These are phyloP conservation scores for Musa balbisiana DNA, from an alignment of 202 grass and related monocot genomes.

Conservation along the genomic window DNA sequence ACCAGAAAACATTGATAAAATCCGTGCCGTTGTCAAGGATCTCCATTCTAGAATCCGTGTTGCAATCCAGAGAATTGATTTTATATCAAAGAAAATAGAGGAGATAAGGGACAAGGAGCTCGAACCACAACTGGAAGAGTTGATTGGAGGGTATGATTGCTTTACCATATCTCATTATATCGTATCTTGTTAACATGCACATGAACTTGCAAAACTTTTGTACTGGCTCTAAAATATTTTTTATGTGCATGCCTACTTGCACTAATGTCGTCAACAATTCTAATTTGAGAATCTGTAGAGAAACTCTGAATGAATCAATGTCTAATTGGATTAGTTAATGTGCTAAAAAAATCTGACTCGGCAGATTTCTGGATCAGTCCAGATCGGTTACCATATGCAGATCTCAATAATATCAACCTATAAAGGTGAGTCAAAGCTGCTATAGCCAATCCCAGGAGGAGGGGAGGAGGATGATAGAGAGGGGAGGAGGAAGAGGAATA, in stretches of 20 bases:
- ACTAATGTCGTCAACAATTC: background rate
- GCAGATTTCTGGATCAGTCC: too few species aligned
- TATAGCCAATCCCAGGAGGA: too few species aligned
- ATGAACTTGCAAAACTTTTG: background rate
- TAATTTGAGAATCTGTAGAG: background rate
- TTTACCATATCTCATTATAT: background rate
- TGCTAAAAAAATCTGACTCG: too few species aligned
- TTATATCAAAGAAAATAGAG: conserved; percentile 86
- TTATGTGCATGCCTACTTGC: background rate
- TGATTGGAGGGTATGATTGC: conserved; percentile 78
- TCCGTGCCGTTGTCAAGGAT: conserved; percentile 84
- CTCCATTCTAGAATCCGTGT: conserved; percentile 86
- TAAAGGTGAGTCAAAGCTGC: too few species aligned
- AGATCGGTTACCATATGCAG: too few species aligned
- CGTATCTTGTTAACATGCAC: background rate
- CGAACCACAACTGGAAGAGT: conserved; percentile 93
- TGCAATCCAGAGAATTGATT: conserved; percentile 88
- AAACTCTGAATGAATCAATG: background rate
- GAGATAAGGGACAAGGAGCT: conserved; percentile 96
- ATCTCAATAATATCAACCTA: too few species aligned
- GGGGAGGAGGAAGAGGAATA: too few species aligned
- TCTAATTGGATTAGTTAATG: too few species aligned
- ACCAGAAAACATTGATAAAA: conserved; percentile 65
- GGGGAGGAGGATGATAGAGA: too few species aligned
- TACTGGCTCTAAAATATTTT: background rate